Evolutionary conservation across 148 eudicot genomes (phyloP).

Genomic region (Chenopodium album): DNA sequence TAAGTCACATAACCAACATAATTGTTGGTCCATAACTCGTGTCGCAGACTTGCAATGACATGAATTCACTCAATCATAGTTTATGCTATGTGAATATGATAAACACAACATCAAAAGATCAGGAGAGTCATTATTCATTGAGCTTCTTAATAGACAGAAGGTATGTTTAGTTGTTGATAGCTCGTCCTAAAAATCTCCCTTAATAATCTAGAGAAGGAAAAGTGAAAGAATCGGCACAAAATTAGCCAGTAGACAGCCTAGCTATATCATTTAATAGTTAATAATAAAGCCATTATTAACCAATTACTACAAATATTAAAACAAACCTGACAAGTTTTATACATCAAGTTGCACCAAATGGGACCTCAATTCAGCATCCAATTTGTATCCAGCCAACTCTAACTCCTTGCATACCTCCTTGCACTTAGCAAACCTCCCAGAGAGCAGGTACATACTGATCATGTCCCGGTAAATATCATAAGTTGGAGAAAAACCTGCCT

Average conservation of each 20-base stretch:
- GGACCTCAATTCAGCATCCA: slow-evolving; percentile 52
- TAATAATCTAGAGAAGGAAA: not conserved
- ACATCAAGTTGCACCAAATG: slow-evolving; percentile 49
- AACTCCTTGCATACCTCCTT: slow-evolving; percentile 76
- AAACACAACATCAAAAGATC: not conserved
- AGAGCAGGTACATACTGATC: slow-evolving; percentile 49
- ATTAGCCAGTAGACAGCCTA: not conserved
- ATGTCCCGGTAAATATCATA: slow-evolving; percentile 66
- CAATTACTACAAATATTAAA: not conserved
- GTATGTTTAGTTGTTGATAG: not conserved
- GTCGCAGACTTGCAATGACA: not conserved
- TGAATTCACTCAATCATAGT: not conserved
- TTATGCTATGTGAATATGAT: not conserved
- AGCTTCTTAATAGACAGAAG: not conserved
- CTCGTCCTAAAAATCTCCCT: not conserved
- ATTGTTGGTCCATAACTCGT: not conserved
- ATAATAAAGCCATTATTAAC: slow-evolving; percentile 11
- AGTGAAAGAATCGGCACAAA: not conserved
- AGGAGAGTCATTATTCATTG: not conserved
- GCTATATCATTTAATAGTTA: not conserved
- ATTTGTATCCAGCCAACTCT: slow-evolving; percentile 62
- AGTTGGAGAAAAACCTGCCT: slow-evolving; percentile 75
- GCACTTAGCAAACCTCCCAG: slow-evolving; percentile 78
- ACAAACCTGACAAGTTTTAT: slow-evolving; percentile 27
- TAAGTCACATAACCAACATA: not conserved